Conservation (phyloP, 2,329 filamentous ascomycete genomes). For the Aspergillus sp. region DNA sequence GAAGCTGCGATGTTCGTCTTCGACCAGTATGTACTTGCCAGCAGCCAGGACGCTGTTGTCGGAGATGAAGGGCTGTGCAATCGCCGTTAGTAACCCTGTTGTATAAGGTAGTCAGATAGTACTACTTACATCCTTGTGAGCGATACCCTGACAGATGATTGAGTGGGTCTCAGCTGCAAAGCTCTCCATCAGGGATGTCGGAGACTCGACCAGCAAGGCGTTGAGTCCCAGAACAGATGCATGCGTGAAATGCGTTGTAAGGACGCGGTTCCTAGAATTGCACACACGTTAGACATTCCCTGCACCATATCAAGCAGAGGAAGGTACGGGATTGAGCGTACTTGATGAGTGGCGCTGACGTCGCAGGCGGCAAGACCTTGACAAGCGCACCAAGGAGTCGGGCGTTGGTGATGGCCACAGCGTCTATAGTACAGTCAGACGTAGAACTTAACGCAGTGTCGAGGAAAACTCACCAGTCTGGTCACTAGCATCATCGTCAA, state of each 20-base stretch:
- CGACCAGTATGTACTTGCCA: constrained; percentile 80
- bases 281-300: constrained; percentile 34
- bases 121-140: constrained; percentile 67
- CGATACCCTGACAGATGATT: constrained; percentile 77
- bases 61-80: constrained; percentile 68
- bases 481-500: constrained; percentile 79
- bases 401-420: constrained; percentile 86
- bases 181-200: constrained; percentile 65
- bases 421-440: constrained; percentile 39
- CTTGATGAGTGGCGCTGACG: constrained; percentile 61
- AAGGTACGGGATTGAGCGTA: constrained; percentile 24
- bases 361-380: constrained; percentile 76
- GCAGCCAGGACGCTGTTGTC: constrained; percentile 87
- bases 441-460: not conserved
- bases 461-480: constrained; percentile 56
- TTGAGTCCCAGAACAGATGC: constrained; percentile 85
- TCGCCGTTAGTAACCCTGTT: constrained; percentile 15
- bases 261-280: constrained; percentile 67
- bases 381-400: constrained; percentile 86
- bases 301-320: not conserved
- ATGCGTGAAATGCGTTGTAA: constrained; percentile 71
- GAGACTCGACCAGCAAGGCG: constrained; percentile 79
- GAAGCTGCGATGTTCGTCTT: constrained; percentile 59
- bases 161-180: constrained; percentile 72
- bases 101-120: constrained; percentile 1